Conservation (phyloP, 768 basidiomycete species). For the Paxillus rubicundulus region DNA sequence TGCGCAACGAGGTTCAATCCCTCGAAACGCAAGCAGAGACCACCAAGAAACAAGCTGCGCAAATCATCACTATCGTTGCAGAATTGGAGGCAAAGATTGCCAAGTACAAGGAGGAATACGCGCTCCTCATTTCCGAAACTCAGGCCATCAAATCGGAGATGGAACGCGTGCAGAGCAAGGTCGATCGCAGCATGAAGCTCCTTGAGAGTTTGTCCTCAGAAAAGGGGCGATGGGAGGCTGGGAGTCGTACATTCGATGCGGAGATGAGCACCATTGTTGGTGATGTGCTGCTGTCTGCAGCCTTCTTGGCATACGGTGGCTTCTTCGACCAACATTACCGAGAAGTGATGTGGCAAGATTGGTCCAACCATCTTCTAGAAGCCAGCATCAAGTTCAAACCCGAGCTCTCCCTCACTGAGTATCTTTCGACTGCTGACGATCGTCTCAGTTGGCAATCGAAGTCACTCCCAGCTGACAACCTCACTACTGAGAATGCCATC, state of each 20-base stretch:
- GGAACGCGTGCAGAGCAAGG: conserved; percentile 96
- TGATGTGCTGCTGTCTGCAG: conserved; percentile 92
- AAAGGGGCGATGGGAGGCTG: conserved; percentile 88
- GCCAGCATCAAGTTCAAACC: conserved; percentile 90
- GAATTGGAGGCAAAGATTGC: conserved; percentile 92
- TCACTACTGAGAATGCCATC: conserved; percentile 99
- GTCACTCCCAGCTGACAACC: conserved; percentile 90
- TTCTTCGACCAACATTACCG: conserved; percentile 99
- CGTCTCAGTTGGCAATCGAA: conserved; percentile 95
- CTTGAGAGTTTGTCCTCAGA: conserved; percentile 94
- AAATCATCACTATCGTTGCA: conserved; percentile 88
- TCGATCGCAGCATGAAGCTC: conserved; percentile 94
- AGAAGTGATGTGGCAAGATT: conserved; percentile 95
- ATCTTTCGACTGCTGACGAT: conserved; percentile 95
- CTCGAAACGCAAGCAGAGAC: conserved; percentile 90
- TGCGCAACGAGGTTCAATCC: conserved; percentile 92
- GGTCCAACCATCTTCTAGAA: conserved; percentile 84
- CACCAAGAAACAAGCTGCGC: conserved; percentile 90
- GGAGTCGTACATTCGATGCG: conserved; percentile 92
- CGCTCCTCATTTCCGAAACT: conserved; percentile 91
- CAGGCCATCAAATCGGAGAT: conserved; percentile 97
- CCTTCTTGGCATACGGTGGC: conserved; percentile 94
- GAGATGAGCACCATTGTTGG: conserved; percentile 99
- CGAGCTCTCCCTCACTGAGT: conserved; percentile 91
- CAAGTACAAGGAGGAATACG: conserved; percentile 96